A percentile compares a stretch with the other conserved stretches of the same genome.
Conservation (phyloP, 2,329 filamentous ascomycete genomes). For the Hysterium pulicare region DNA sequence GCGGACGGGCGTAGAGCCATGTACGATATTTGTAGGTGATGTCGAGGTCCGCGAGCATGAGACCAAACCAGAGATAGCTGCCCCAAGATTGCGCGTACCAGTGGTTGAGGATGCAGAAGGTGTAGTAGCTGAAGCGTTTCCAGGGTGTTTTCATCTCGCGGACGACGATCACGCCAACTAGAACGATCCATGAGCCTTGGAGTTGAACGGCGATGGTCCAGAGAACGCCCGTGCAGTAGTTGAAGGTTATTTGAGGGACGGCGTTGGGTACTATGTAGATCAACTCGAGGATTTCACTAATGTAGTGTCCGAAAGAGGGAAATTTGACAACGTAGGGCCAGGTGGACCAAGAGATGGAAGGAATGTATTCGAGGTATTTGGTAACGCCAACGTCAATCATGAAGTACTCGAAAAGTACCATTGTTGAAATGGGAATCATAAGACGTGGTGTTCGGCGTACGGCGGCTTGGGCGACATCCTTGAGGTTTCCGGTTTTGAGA, state of each 20-base stretch:
- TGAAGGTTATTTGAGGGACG: conserved; percentile 46
- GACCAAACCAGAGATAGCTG: conserved; percentile 44
- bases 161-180: conserved; percentile 43
- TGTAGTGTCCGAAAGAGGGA: conserved; percentile 41
- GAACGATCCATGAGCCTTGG: conserved; percentile 46
- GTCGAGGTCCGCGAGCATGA: conserved; percentile 46
- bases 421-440: conserved; percentile 44
- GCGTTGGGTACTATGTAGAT: conserved; percentile 48
- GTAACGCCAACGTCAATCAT: conserved; percentile 45
- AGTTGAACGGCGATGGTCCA: conserved; percentile 51
- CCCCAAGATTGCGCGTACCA: conserved; percentile 50
- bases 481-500: conserved; percentile 42
- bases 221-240: conserved; percentile 50
- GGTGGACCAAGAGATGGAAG: conserved; percentile 46
- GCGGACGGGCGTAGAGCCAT: conserved; percentile 34
- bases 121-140: conserved; percentile 47
- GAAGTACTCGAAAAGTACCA: conserved; percentile 48
- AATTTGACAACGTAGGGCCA: conserved; percentile 46
- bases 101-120: conserved; percentile 42
- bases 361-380: conserved; percentile 43
- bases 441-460: conserved; percentile 45
- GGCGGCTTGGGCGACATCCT: conserved; percentile 44
- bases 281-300: conserved; percentile 45
- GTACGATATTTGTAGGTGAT: conserved; percentile 45
- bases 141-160: conserved; percentile 44